phyloP scores from a whole-genome alignment of 306 rosid genomes.

The Casuarina cunninghamiana region DNA sequence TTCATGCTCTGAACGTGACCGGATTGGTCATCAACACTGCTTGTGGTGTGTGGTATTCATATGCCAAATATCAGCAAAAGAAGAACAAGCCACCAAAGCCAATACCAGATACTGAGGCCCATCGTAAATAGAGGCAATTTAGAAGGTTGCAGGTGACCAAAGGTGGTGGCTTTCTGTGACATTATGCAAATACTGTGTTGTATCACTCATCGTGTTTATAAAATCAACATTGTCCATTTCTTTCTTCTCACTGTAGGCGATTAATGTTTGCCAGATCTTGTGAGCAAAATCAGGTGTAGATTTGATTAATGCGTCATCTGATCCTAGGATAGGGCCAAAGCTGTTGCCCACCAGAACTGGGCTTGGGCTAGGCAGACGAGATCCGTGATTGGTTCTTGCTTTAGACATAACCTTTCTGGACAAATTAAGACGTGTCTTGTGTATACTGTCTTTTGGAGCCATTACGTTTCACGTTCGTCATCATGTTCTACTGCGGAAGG shows the following conservation, averaged over 20 bases:
- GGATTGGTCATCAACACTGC: constrained; percentile 91
- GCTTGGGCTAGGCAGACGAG: background rate
- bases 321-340: background rate
- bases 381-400: background rate
- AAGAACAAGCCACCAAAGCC: constrained; percentile 53
- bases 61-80: constrained; percentile 81
- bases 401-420: too few relatives aligned
- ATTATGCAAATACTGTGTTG: background rate
- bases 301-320: background rate
- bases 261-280: too few relatives aligned
- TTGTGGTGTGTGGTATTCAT: constrained; percentile 94
- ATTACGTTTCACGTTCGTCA: background rate
- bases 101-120: constrained; percentile 55
- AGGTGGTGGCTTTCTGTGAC: constrained; percentile 25
- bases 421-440: background rate
- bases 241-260: too few relatives aligned
- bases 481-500: background rate
- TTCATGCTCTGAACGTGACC: constrained; percentile 74
- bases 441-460: background rate
- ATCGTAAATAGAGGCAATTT: constrained; percentile 49
- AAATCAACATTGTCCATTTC: too few relatives aligned
- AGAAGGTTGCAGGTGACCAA: constrained; percentile 17
- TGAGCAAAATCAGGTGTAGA: background rate
- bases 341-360: background rate
- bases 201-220: background rate